Evolutionary conservation across 2,329 filamentous ascomycete species (phyloP), one percentile per base, ranked within the genome.

Genomic region (Stylonectria norvegica): DNA sequence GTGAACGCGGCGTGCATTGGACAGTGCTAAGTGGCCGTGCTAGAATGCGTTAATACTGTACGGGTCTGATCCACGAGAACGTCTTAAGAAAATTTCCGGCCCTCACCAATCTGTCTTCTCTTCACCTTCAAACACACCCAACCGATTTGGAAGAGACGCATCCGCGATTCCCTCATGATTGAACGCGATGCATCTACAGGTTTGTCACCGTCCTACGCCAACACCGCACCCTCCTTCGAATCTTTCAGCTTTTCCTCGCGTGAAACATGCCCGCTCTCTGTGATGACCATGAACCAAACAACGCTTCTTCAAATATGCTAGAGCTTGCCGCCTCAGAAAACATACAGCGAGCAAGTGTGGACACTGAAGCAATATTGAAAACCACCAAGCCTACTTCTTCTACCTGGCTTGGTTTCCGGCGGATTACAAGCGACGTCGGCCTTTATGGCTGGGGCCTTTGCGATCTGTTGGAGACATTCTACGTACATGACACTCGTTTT

Each of bases 311-410:
- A 76, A 69, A 69, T 67, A 71, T 77, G 78, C 78, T 81, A 81
- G 78, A 81, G 76, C 78, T 79, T 79, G 75, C 70, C 78, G 76
- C 67, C 68, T 72, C 62, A 66, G 61, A 59, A 56, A 59, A 61
- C 56, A 68, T 64, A 79, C 69, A 72, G 69, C 76, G 77, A 62
- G 71, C 74, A 78, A 77, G 78, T 81, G 78, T 81, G 78, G 78
- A 82, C 78, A 79, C 66, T 79, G 78, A 82, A 82, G 78, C 78
- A 71, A 82, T 54, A 82, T 66, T 43, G 66, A 76, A 68, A 68
- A 53, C 55, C 45, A 50, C 45, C 50, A 42, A 38, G 43, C 52
- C 52, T 48, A 46, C 43, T 46, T 50, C 35, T 40, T 33, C 42
- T 45, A 52, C 35, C 38, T 33, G 42, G 41, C 35, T 43, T 51